A percentile compares a stretch with the other conserved stretches of the same genome.
phyloP scores from a whole-genome alignment of 495 filamentous ascomycete species.

The Rhypophila decipiens region DNA sequence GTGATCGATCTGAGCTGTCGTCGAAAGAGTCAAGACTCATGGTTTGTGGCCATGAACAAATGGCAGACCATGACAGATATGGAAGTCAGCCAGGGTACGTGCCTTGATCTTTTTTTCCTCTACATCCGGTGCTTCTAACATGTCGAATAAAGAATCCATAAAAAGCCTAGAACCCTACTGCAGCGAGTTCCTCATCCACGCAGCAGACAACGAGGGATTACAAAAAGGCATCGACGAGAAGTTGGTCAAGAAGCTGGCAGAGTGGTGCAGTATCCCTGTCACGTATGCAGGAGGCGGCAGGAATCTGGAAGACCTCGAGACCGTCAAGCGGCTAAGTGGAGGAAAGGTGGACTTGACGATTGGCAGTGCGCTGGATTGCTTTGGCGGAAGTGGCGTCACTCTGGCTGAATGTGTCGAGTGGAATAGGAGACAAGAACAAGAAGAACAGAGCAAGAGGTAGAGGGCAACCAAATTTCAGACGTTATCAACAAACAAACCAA shows the following conservation, averaged over 20 bases:
- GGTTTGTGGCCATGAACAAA: slow-evolving; percentile 96
- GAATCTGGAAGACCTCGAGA: slow-evolving; percentile 68
- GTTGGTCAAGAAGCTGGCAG: slow-evolving; percentile 66
- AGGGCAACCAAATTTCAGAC: too few relatives aligned
- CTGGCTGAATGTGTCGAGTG: slow-evolving; percentile 85
- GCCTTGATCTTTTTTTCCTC: background rate
- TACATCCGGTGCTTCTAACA: background rate
- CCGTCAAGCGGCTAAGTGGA: slow-evolving; percentile 66
- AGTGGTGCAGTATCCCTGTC: slow-evolving; percentile 85
- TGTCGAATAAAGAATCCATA: slow-evolving; percentile 58
- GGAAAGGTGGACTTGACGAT: slow-evolving; percentile 92
- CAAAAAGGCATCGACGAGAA: slow-evolving; percentile 85
- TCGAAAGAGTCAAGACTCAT: slow-evolving; percentile 57
- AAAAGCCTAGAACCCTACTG: slow-evolving; percentile 76
- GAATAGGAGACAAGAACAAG: slow-evolving; percentile 58
- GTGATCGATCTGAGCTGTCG: slow-evolving; percentile 94
- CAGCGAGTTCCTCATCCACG: slow-evolving; percentile 93
- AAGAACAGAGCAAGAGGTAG: too few relatives aligned
- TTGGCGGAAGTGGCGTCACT: slow-evolving; percentile 78
- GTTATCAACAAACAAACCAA: too few relatives aligned
- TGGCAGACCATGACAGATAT: slow-evolving; percentile 97
- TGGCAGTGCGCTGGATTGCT: slow-evolving; percentile 92
- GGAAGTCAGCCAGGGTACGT: slow-evolving; percentile 76
- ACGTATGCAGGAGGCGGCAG: slow-evolving; percentile 95
- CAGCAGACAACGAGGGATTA: slow-evolving; percentile 95